Conservation (phyloP, 2,329 filamentous ascomycete species). For the Ophiosphaerella korrae region DNA sequence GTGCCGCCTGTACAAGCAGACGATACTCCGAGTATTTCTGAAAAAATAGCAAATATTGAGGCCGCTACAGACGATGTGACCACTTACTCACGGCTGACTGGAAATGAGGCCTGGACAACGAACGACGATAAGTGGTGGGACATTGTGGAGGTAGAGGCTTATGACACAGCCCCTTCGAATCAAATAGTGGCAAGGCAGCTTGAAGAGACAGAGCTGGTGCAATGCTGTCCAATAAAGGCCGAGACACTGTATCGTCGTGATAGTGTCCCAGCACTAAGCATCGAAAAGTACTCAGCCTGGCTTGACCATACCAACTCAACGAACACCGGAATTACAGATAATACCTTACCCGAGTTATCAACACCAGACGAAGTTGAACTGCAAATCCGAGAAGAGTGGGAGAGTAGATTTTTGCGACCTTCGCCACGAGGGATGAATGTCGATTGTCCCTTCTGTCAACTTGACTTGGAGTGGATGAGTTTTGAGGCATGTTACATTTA, state of each 20-base stretch:
- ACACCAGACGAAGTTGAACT: constrained; percentile 1
- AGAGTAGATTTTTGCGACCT: constrained; percentile 12
- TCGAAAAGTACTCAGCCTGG: neutral
- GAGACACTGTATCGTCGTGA: constrained; percentile 6
- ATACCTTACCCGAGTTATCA: neutral
- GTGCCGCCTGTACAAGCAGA: constrained; percentile 21
- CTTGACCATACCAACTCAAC: neutral
- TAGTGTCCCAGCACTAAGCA: constrained; percentile 1
- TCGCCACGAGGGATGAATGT: neutral
- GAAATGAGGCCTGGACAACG: constrained; percentile 34
- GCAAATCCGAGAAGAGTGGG: constrained; percentile 10
- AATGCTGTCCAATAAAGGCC: neutral
- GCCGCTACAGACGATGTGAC: neutral
- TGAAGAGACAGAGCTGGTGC: neutral
- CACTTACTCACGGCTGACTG: constrained; percentile 12
- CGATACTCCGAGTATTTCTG: constrained; percentile 18
- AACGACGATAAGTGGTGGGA: constrained; percentile 31
- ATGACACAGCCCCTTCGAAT: neutral
- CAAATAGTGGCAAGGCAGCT: neutral
- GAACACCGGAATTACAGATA: neutral
- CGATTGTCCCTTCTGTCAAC: constrained; percentile 2
- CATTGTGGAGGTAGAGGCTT: constrained; percentile 16
- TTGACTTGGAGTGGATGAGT: neutral
- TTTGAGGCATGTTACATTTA: neutral
- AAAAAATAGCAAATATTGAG: constrained; percentile 29